A percentile compares a stretch with the other conserved stretches of the same genome.
Conservation (phyloP, 345 rosid genomes). For the Eucalyptus pumila region DNA sequence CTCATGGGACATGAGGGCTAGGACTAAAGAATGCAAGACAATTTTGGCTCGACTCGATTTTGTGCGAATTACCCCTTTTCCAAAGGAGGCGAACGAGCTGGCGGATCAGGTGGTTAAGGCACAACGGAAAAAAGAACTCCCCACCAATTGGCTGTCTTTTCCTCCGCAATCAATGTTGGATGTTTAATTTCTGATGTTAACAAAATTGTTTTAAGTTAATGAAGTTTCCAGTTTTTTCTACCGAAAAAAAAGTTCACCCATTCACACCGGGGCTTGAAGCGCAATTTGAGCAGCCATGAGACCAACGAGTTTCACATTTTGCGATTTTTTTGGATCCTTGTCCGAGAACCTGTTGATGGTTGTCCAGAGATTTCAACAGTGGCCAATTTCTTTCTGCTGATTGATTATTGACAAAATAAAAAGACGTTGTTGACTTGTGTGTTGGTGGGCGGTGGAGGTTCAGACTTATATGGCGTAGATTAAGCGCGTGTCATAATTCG, state of each 20-base stretch:
- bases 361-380: background rate
- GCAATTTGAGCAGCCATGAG: background rate
- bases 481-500: background rate
- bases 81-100: background rate
- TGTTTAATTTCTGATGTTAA: background rate
- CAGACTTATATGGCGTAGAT: background rate
- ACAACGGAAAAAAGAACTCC: background rate
- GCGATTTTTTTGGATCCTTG: background rate
- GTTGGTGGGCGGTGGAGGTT: background rate
- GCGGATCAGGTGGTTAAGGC: background rate
- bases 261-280: background rate
- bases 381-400: background rate
- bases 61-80: background rate
- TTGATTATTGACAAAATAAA: background rate
- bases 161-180: background rate
- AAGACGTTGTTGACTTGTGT: background rate
- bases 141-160: background rate
- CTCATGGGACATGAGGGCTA: background rate
- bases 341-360: background rate
- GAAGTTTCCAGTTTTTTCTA: background rate
- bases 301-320: background rate
- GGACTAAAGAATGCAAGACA: background rate
- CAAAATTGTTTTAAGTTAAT: background rate
- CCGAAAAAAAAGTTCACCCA: background rate
- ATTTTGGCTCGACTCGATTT: background rate